Base-by-base conservation (phyloP, 1,284 basidiomycete species). In the Apiotrichum mycotoxinovorans region DNA sequence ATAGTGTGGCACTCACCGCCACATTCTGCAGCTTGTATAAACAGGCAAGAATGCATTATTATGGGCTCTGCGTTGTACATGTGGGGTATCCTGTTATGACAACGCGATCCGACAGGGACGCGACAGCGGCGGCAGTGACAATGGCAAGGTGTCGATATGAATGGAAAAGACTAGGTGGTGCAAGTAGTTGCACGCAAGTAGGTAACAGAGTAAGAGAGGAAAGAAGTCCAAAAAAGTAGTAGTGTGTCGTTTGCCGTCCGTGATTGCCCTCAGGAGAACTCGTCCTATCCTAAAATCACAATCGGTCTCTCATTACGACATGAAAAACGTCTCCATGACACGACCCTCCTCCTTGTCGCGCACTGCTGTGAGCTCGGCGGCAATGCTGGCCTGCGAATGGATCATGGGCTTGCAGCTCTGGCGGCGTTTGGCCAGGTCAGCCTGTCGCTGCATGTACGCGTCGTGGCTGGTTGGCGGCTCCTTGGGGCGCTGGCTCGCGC, bases 241-340 rank as follows among this genome's bases (percentile, higher is more conserved):
- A n/a, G n/a, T n/a, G n/a, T n/a, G n/a, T n/a, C n/a, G n/a, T n/a
- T n/a, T n/a, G n/a, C n/a, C n/a, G n/a, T n/a, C n/a, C n/a, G n/a
- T n/a, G n/a, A n/a, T n/a, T n/a, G n/a, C n/a, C n/a, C 8, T 41
- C 8, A 20, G n/a, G 33, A 34, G 33, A 14, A 34, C 33, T 38
- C n/a, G n/a, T n/a, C n/a, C n/a, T n/a, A n/a, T n/a, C n/a, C n/a
- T n/a, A n/a, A n/a, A n/a, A n/a, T n/a, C n/a, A n/a, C n/a, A n/a
- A n/a, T n/a, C n/a, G n/a, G 40, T 37, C 7, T 8, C 35, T 44
- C 25, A 26, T 25, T 64, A 71, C 33, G 64, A 64, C 66, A 73
- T 57, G 69, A 76, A 76, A 62, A 72, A 72, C 5, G 67, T 67
- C 66, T 76, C 74, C 43, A 68, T 68, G 51, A 60, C 62, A 11